These are phyloP conservation scores for Trichoderma polysporum DNA, from an alignment of 2,329 filamentous ascomycete genomes.

Conservation along the genomic window DNA sequence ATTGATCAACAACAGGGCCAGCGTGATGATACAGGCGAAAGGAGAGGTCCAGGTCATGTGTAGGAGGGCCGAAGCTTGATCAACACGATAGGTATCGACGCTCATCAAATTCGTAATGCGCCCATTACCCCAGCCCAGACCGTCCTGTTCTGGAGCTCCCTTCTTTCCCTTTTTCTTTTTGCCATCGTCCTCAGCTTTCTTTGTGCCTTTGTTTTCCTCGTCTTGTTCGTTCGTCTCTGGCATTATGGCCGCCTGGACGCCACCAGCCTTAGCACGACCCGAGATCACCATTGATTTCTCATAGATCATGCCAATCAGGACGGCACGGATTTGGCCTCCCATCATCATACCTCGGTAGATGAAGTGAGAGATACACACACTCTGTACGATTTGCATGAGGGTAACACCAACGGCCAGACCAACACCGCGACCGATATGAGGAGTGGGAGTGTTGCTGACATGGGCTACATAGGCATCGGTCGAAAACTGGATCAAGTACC, in stretches of 20 bases:
- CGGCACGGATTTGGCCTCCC: slow-evolving; percentile 77
- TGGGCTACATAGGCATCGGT: slow-evolving; percentile 72
- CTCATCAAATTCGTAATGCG: slow-evolving; percentile 93
- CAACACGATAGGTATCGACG: slow-evolving; percentile 89
- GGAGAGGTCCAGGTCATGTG: slow-evolving; percentile 91
- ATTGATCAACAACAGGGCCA: slow-evolving; percentile 80
- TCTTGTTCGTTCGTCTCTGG: slow-evolving; percentile 48
- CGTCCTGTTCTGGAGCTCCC: slow-evolving; percentile 47
- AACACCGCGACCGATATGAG: slow-evolving; percentile 71
- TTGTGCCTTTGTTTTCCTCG: slow-evolving; percentile 41
- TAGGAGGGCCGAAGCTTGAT: slow-evolving; percentile 84
- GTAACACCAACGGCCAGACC: slow-evolving; percentile 84
- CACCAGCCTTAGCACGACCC: slow-evolving; percentile 82
- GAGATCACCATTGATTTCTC: slow-evolving; percentile 91
- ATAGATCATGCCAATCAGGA: slow-evolving; percentile 83
- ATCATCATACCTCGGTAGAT: slow-evolving; percentile 91
- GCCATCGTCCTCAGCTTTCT: slow-evolving; percentile 32
- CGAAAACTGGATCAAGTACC: slow-evolving; percentile 84
- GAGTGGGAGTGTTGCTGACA: slow-evolving; percentile 50
- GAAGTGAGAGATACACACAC: slow-evolving; percentile 82
- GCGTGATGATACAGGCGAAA: slow-evolving; percentile 72
- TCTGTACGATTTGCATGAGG: slow-evolving; percentile 80
- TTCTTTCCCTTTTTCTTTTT: slow-evolving; percentile 42
- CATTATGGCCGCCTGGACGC: slow-evolving; percentile 40
- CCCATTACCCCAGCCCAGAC: slow-evolving; percentile 86